These are phyloP conservation scores for Aspergillus nidulans DNA, from an alignment of 495 filamentous ascomycete genomes.

Conservation along the genomic window DNA sequence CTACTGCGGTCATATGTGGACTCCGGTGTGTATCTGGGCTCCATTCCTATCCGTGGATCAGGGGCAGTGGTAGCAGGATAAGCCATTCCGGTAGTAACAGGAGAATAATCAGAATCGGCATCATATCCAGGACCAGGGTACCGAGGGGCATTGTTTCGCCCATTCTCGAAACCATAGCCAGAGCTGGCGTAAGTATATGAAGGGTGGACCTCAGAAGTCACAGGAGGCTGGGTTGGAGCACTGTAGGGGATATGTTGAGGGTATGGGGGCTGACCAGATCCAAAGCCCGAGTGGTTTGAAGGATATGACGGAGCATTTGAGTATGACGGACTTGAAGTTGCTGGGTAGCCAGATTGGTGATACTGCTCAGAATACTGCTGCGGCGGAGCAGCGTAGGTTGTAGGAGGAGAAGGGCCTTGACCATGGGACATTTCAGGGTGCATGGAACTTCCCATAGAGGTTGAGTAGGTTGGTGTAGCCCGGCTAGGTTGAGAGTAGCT, in stretches of 20 bases:
- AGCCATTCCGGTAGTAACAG: conserved; percentile 40
- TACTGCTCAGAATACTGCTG: conserved; percentile 37
- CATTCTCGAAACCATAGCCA: conserved; percentile 39
- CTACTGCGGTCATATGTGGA: conserved; percentile 39
- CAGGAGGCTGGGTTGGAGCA: conserved; percentile 33
- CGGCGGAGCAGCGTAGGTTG: conserved; percentile 36
- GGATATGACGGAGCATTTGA: conserved; percentile 31
- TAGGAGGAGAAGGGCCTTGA: conserved; percentile 38
- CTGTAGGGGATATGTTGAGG: conserved; percentile 35
- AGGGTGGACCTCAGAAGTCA: conserved; percentile 38
- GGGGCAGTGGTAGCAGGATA: conserved; percentile 44
- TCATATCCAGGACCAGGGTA: conserved; percentile 47
- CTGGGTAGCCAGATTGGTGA: conserved; percentile 31
- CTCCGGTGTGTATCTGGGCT: conserved; percentile 45
- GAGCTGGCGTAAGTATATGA: conserved; percentile 40
- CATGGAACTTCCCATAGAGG: conserved; percentile 25
- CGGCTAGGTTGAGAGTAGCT: conserved; percentile 39
- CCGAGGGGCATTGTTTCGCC: conserved; percentile 44
- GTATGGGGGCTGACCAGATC: conserved; percentile 34
- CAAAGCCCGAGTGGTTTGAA: conserved; percentile 36
- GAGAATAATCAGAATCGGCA: conserved; percentile 41
- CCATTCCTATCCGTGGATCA: conserved; percentile 48
- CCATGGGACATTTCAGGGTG: conserved; percentile 37
- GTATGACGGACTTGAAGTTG: conserved; percentile 36
- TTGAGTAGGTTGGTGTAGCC: conserved; percentile 31